These are phyloP conservation scores for Lablab purpureus DNA, from an alignment of 306 rosid genomes.

Conservation along the genomic window DNA sequence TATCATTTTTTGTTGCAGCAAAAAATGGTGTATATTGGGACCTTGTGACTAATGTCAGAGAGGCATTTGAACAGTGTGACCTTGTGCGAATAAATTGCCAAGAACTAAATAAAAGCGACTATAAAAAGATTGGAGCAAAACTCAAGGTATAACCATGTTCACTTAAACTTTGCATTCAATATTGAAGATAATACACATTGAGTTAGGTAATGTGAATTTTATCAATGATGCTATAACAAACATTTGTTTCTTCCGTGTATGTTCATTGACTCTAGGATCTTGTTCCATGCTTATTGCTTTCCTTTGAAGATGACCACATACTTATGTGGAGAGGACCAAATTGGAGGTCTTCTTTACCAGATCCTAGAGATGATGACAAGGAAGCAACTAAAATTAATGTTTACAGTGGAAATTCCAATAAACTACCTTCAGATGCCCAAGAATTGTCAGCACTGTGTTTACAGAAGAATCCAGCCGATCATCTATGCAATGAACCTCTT, in stretches of 20 bases:
- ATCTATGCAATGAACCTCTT: constrained; percentile 32
- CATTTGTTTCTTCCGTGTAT: background rate
- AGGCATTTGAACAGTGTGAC: constrained; percentile 88
- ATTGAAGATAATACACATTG: background rate
- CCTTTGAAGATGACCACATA: constrained; percentile 77
- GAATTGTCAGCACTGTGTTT: constrained; percentile 32
- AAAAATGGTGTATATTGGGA: constrained; percentile 85
- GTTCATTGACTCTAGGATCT: constrained; percentile 68
- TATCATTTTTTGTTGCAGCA: constrained; percentile 51
- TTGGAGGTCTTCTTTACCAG: constrained; percentile 64
- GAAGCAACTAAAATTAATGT: constrained; percentile 47
- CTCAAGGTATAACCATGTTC: constrained; percentile 61
- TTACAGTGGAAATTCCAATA: constrained; percentile 35
- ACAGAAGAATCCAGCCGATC: constrained; percentile 21
- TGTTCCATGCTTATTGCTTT: constrained; percentile 84
- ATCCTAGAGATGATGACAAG: constrained; percentile 30
- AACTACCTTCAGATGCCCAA: constrained; percentile 45
- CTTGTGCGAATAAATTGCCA: constrained; percentile 75
- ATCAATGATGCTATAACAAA: constrained; percentile 14
- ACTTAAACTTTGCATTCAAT: constrained; percentile 12
- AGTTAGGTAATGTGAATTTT: background rate
- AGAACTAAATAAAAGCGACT: constrained; percentile 78
- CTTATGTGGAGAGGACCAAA: constrained; percentile 83
- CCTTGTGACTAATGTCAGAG: constrained; percentile 68
- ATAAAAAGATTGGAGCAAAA: constrained; percentile 78